A percentile compares a stretch with the other conserved stretches of the same genome.
Evolutionary conservation across 306 rosid species (phyloP).

Genomic region (Citrullus amarus): DNA sequence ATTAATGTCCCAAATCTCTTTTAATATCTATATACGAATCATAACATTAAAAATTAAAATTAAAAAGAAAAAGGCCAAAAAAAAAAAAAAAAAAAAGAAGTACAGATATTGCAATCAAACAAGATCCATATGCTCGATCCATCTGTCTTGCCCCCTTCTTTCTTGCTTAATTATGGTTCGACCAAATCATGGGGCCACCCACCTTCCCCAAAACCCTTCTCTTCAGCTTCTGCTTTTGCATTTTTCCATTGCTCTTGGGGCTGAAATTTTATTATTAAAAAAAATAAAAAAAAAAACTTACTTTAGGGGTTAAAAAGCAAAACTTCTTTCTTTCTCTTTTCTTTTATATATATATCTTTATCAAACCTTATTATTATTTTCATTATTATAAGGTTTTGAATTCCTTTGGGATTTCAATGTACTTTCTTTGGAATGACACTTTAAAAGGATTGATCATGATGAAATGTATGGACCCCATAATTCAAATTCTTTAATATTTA

Average conservation of each 20-base stretch:
- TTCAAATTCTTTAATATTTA: not conserved
- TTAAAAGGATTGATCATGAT: not conserved
- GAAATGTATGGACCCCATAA: not conserved
- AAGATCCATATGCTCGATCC: not conserved
- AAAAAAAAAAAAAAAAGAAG: not conserved
- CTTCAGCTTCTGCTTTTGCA: conserved; percentile 94
- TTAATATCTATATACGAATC: conserved; percentile 11
- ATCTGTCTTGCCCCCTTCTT: conserved; percentile 1
- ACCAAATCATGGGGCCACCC: conserved; percentile 5
- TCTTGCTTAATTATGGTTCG: not conserved
- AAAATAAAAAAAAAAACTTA: not conserved
- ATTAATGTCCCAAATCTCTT: conserved; percentile 13
- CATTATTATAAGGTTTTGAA: not conserved
- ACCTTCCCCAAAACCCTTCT: not conserved
- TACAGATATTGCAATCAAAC: conserved; percentile 9
- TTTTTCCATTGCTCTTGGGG: conserved; percentile 97
- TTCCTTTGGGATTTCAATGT: not conserved
- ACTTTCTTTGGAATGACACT: not conserved
- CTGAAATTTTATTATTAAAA: conserved; percentile 16
- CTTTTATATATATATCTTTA: not conserved
- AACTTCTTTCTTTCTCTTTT: not conserved
- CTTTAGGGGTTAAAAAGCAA: not conserved
- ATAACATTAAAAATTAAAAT: not conserved
- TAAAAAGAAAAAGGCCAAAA: not conserved
- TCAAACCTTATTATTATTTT: no score